These are phyloP conservation scores for Apophysomyces ossiformis DNA, from an alignment of 371 early-diverging fungal genomes.

Conservation along the genomic window DNA sequence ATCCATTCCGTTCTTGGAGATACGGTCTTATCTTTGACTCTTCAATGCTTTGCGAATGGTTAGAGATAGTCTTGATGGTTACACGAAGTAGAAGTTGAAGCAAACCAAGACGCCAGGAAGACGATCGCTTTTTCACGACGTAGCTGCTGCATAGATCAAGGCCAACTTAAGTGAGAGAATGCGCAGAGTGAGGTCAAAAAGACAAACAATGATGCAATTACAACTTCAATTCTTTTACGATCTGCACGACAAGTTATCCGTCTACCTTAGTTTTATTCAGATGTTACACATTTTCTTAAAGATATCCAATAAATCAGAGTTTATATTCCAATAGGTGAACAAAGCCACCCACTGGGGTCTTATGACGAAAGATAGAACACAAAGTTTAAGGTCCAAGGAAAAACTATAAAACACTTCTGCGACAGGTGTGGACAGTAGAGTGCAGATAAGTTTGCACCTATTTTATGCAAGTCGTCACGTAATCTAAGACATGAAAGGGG, in stretches of 20 bases:
- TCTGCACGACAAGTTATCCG: neutral
- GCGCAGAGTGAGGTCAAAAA: constrained; percentile 8
- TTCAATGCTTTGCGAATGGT: neutral
- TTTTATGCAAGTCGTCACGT: neutral
- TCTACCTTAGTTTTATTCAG: neutral
- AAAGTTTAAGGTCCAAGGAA: neutral
- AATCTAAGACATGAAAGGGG: neutral
- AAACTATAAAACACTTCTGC: no score
- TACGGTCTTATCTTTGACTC: neutral
- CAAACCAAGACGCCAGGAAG: neutral
- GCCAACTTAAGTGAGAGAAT: neutral
- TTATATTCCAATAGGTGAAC: neutral
- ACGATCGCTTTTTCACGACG: neutral
- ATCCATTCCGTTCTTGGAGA: constrained; percentile 8
- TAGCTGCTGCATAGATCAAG: neutral
- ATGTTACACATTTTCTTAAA: constrained; percentile 6
- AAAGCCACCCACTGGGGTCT: neutral
- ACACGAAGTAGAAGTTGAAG: neutral
- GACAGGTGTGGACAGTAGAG: no score
- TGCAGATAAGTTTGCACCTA: neutral
- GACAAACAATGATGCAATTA: constrained; percentile 11
- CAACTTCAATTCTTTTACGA: neutral
- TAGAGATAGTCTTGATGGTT: neutral
- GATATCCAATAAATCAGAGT: neutral
- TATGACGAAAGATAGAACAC: neutral